Conservation (phyloP, 1,284 basidiomycete species). For the Austroboletus niveus region DNA sequence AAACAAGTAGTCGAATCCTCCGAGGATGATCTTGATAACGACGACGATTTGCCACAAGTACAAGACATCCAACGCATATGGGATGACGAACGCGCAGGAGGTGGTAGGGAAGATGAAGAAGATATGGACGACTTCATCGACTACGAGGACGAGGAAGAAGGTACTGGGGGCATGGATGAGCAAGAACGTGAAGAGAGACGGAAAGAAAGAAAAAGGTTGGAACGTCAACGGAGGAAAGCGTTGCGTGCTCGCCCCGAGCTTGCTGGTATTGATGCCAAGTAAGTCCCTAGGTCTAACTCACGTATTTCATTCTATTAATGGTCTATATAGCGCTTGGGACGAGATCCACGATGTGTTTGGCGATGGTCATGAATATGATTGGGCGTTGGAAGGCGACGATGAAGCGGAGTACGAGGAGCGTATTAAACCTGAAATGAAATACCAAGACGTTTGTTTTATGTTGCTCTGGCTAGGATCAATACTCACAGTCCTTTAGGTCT, state of each 20-base stretch:
- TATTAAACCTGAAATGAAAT: conserved; percentile 74
- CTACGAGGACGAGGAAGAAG: conserved; percentile 86
- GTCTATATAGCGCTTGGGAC: conserved; percentile 79
- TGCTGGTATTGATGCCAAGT: conserved; percentile 86
- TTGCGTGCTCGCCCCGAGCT: conserved; percentile 71
- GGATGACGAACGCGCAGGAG: conserved; percentile 72
- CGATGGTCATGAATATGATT: conserved; percentile 95
- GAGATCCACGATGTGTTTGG: conserved; percentile 98
- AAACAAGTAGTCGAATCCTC: conserved; percentile 61
- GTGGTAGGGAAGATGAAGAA: conserved; percentile 67
- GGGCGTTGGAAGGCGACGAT: conserved; percentile 85
- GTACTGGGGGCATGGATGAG: conserved; percentile 65
- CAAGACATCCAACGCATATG: conserved; percentile 81
- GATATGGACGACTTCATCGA: conserved; percentile 91
- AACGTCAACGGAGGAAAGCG: conserved; percentile 62
- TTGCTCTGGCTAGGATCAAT: conserved; percentile 8
- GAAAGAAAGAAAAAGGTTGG: conserved; percentile 62
- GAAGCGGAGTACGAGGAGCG: conserved; percentile 57
- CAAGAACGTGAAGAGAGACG: conserved; percentile 71
- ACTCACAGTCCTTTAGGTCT: conserved; percentile 63
- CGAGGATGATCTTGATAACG: conserved; percentile 70
- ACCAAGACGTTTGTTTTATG: conserved; percentile 75
- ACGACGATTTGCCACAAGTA: conserved; percentile 52
- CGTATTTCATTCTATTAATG: conserved; percentile 17
- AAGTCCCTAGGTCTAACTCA: conserved; percentile 33